These are phyloP conservation scores for Chaetomium tenue DNA, from an alignment of 495 filamentous ascomycete species.

Conservation along the genomic window DNA sequence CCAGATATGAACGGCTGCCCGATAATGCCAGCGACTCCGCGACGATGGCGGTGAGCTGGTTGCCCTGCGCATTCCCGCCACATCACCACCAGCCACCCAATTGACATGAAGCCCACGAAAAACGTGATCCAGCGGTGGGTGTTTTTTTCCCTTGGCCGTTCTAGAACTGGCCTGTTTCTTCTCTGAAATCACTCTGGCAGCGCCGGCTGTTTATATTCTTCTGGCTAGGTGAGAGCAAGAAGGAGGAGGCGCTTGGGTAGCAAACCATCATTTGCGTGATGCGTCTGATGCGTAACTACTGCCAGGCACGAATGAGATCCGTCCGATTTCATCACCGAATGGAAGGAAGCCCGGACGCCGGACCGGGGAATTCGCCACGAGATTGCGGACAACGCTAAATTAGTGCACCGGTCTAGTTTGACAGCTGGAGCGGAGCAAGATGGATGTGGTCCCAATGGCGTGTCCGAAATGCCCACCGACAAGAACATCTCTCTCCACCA, in stretches of 20 bases:
- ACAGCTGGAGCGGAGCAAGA: conserved; percentile 5
- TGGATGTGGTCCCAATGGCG: not conserved
- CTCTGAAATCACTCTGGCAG: not conserved
- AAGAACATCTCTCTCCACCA: not conserved
- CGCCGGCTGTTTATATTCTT: not conserved
- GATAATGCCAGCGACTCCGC: not conserved
- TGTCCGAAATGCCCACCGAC: not conserved
- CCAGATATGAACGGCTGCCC: not conserved
- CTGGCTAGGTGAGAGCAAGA: too few relatives aligned
- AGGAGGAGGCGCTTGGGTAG: too few relatives aligned
- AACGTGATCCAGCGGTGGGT: not conserved
- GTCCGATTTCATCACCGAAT: not conserved
- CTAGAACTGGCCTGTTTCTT: not conserved
- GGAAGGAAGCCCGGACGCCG: not conserved
- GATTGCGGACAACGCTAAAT: conserved; percentile 1
- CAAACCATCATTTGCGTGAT: not conserved
- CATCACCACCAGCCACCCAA: conserved; percentile 11
- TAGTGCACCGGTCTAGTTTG: conserved; percentile 8
- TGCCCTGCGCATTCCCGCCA: conserved; percentile 1
- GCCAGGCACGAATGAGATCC: not conserved
- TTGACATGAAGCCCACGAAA: not conserved
- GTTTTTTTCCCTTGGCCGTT: not conserved
- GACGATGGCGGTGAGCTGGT: conserved; percentile 3
- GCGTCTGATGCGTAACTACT: not conserved
- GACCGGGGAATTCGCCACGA: conserved; percentile 4